phyloP scores from a whole-genome alignment of 495 filamentous ascomycete genomes.

The Aspergillus incahuasiensis region DNA sequence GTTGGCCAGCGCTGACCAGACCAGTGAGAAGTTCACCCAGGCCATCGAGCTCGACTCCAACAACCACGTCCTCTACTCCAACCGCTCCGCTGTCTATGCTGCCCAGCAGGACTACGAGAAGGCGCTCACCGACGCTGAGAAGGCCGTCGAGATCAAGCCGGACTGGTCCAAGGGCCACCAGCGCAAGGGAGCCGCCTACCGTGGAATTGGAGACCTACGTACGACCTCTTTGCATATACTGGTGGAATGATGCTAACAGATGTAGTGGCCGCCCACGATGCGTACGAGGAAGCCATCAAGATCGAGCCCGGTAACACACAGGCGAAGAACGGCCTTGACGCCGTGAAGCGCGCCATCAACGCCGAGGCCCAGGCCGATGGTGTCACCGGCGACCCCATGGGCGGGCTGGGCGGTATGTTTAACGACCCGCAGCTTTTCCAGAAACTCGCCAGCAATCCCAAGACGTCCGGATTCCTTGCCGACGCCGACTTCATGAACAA shows the following conservation, averaged over 20 bases:
- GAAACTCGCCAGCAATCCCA: slow-evolving; percentile 90
- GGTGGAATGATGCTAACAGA: slow-evolving; percentile 10
- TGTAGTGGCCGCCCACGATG: slow-evolving; percentile 71
- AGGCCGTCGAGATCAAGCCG: slow-evolving; percentile 88
- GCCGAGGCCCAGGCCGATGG: slow-evolving; percentile 68
- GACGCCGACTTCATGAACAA: slow-evolving; percentile 88
- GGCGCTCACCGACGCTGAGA: slow-evolving; percentile 84
- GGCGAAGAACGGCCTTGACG: slow-evolving; percentile 78
- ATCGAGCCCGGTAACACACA: slow-evolving; percentile 87
- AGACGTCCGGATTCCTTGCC: slow-evolving; percentile 78
- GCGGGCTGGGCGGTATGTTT: slow-evolving; percentile 84
- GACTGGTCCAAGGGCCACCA: slow-evolving; percentile 97
- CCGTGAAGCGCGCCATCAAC: slow-evolving; percentile 84
- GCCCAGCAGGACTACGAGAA: slow-evolving; percentile 82
- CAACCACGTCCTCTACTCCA: slow-evolving; percentile 97
- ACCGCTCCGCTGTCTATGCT: slow-evolving; percentile 92
- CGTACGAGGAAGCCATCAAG: slow-evolving; percentile 88
- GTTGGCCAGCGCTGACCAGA: slow-evolving; percentile 13
- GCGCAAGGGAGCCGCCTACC: slow-evolving; percentile 85
- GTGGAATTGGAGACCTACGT: slow-evolving; percentile 80
- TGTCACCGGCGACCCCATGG: slow-evolving; percentile 59
- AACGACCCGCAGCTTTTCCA: slow-evolving; percentile 82
- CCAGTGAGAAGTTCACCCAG: slow-evolving; percentile 86
- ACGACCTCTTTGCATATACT: slow-evolving; percentile 21
- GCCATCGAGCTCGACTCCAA: slow-evolving; percentile 82